These are phyloP conservation scores for Knufia petricola DNA, from an alignment of 2,329 filamentous ascomycete genomes.

Conservation along the genomic window DNA sequence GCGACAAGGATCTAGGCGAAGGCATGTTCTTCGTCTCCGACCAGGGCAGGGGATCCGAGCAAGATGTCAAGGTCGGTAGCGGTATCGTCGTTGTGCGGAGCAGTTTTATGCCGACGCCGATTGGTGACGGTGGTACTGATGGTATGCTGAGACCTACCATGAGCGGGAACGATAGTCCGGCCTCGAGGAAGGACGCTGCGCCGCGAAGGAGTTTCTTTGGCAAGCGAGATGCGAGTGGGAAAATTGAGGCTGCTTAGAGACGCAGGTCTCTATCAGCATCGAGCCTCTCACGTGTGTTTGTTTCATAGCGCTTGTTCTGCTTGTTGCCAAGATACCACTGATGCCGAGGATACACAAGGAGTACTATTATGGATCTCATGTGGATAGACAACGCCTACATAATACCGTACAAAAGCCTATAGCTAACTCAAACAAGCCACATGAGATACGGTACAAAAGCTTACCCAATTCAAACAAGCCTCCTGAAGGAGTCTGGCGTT, in stretches of 20 bases:
- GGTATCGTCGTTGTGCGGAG: slow-evolving; percentile 67
- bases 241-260: slow-evolving; percentile 2
- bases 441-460: too few species aligned
- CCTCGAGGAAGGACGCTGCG: slow-evolving; percentile 32
- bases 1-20: slow-evolving; percentile 78
- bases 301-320: slow-evolving; percentile 7
- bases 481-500: too few species aligned
- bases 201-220: slow-evolving; percentile 38
- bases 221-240: slow-evolving; percentile 30
- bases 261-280: neutral
- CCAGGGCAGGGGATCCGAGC: slow-evolving; percentile 55
- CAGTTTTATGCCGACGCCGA: slow-evolving; percentile 52
- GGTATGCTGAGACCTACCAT: slow-evolving; percentile 12
- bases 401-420: neutral
- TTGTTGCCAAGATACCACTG: slow-evolving; percentile 15
- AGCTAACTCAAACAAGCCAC: too few species aligned
- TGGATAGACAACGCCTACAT: neutral
- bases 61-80: slow-evolving; percentile 62
- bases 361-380: neutral
- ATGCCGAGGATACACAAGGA: neutral
- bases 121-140: slow-evolving; percentile 20
- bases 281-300: neutral
- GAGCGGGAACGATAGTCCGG: slow-evolving; percentile 29
- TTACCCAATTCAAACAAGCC: too few species aligned
- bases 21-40: slow-evolving; percentile 88